These are phyloP conservation scores for Pseudogymnoascus sp. DNA, from an alignment of 2,329 filamentous ascomycete genomes.

Conservation along the genomic window DNA sequence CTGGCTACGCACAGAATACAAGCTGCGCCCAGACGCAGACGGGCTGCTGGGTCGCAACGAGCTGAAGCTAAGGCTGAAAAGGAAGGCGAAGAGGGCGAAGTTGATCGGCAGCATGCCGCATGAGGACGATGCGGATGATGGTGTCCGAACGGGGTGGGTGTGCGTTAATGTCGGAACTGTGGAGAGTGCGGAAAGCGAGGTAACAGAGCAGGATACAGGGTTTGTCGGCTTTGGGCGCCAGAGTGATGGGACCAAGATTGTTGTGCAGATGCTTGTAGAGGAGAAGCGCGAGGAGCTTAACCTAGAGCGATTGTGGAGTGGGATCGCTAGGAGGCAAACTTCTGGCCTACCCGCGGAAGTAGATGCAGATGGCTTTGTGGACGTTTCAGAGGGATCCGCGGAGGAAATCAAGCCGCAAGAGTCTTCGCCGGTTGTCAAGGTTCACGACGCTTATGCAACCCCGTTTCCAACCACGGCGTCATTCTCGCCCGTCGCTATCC, in stretches of 20 bases:
- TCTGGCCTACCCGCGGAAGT: neutral
- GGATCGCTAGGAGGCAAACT: slow-evolving; percentile 18
- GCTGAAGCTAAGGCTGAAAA: slow-evolving; percentile 75
- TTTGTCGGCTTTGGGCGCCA: slow-evolving; percentile 71
- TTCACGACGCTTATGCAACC: neutral
- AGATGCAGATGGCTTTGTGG: neutral
- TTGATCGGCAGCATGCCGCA: slow-evolving; percentile 64
- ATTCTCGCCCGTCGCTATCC: neutral
- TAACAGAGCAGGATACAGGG: slow-evolving; percentile 40
- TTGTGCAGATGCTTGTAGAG: slow-evolving; percentile 66
- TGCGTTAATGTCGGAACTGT: slow-evolving; percentile 81
- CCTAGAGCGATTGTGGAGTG: slow-evolving; percentile 55
- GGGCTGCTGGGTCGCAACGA: slow-evolving; percentile 86
- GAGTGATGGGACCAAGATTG: slow-evolving; percentile 51
- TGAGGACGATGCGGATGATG: slow-evolving; percentile 64
- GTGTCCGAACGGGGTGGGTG: slow-evolving; percentile 89
- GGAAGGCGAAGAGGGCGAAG: slow-evolving; percentile 74
- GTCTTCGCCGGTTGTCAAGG: neutral
- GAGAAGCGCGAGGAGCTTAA: slow-evolving; percentile 62
- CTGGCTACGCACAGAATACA: slow-evolving; percentile 69
- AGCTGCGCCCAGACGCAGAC: slow-evolving; percentile 71
- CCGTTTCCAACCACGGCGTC: slow-evolving; percentile 1
- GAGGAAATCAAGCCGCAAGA: neutral
- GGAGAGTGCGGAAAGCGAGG: slow-evolving; percentile 40
- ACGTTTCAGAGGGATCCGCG: neutral